Conservation (phyloP, 2,329 filamentous ascomycete species). For the Trichoderma citrinoviride region DNA sequence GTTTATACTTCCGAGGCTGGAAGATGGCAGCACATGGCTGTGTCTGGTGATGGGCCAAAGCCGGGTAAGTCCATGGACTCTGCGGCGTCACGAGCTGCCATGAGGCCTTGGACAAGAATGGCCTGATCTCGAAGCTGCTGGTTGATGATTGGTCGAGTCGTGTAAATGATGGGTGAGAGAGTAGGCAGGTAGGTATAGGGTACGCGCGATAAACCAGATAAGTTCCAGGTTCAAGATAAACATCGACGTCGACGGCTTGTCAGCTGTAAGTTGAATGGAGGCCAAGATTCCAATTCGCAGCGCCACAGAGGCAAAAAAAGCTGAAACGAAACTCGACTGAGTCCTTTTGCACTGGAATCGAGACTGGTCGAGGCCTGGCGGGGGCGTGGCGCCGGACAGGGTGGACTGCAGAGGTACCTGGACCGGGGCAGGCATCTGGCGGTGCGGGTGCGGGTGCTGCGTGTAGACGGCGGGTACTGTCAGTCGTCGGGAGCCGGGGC, state of each 20-base stretch:
- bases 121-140: too few relatives aligned
- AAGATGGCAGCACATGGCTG: neutral
- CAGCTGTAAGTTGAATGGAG: too few relatives aligned
- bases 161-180: too few relatives aligned
- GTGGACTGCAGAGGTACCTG: constrained; percentile 3
- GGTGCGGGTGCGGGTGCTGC: neutral
- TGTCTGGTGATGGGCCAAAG: constrained; percentile 7
- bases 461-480: neutral
- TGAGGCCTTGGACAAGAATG: neutral
- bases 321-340: neutral
- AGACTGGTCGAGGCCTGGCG: constrained; percentile 4
- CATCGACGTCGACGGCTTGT: too few relatives aligned
- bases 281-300: neutral
- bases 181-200: too few relatives aligned
- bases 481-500: neutral
- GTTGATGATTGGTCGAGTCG: too few relatives aligned
- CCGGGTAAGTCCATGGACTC: neutral
- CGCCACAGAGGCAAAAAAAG: constrained; percentile 9
- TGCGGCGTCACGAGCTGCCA: neutral
- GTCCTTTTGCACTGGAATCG: neutral
- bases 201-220: too few relatives aligned
- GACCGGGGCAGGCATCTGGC: neutral
- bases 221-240: too few relatives aligned
- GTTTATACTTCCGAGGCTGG: too few relatives aligned
- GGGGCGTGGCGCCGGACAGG: neutral